Evolutionary conservation across 1,284 basidiomycete genomes (phyloP).

Genomic region (Mycosarcoma mackinlayi): DNA sequence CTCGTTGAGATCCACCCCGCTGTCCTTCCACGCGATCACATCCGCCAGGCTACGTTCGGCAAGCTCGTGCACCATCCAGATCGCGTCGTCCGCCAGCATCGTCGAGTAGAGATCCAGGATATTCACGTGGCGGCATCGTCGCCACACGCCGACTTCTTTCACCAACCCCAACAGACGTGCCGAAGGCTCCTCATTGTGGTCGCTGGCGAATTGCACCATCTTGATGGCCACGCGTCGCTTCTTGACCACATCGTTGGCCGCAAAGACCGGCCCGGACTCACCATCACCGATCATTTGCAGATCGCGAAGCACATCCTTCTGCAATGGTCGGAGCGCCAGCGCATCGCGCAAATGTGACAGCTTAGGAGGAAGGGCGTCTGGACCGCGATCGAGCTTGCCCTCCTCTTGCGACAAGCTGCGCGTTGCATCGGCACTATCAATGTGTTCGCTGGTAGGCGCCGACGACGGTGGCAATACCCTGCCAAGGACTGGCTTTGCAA

Average conservation of each 20-base stretch:
- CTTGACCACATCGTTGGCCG: constrained; percentile 34
- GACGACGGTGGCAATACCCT: no score
- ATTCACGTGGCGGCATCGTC: constrained; percentile 45
- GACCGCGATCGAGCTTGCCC: background rate
- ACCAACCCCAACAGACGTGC: constrained; percentile 38
- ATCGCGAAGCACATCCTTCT: constrained; percentile 19
- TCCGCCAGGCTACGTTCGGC: constrained; percentile 55
- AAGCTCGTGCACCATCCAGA: constrained; percentile 61
- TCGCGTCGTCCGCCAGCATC: constrained; percentile 30
- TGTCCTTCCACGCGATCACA: constrained; percentile 46
- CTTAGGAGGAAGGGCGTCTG: constrained; percentile 19
- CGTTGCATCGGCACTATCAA: constrained; percentile 1
- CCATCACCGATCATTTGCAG: constrained; percentile 58
- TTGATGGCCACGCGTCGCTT: constrained; percentile 54
- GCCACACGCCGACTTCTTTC: constrained; percentile 55
- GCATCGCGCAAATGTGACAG: constrained; percentile 25
- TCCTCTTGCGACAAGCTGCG: constrained; percentile 11
- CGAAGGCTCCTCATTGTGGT: constrained; percentile 36
- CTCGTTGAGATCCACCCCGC: constrained; percentile 42
- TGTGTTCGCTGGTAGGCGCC: background rate
- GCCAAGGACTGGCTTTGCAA: no score
- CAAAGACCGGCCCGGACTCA: constrained; percentile 56
- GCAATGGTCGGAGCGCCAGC: constrained; percentile 23
- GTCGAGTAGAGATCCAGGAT: constrained; percentile 50
- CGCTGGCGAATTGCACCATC: constrained; percentile 32